Percentiles rank a stretch among this genome's conserved stretches.
Evolutionary conservation across 176 grass and related monocot species (phyloP).

Genomic region (Eleusine indica): DNA sequence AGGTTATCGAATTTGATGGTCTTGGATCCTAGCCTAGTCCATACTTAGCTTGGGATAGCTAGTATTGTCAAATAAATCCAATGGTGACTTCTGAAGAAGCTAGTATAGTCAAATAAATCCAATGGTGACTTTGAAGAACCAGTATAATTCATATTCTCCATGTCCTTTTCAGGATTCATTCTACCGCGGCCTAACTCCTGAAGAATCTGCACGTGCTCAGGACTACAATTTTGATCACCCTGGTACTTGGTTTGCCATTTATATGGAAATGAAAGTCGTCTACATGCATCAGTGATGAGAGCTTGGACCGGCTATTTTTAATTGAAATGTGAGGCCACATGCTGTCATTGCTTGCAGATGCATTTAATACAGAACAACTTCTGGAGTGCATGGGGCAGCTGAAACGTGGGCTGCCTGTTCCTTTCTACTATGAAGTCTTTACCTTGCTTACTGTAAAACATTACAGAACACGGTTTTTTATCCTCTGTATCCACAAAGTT

Average conservation of each 20-base stretch:
- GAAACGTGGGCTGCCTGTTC: constrained; percentile 71
- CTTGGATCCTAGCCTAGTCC: neutral
- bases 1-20: neutral
- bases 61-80: neutral
- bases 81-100: neutral
- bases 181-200: constrained; percentile 86
- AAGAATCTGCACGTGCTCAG: constrained; percentile 77
- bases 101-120: neutral
- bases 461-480: too few relatives aligned
- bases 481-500: too few relatives aligned
- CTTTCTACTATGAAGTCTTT: too few relatives aligned
- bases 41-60: neutral
- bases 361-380: constrained; percentile 97
- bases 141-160: constrained; percentile 1
- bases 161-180: constrained; percentile 79
- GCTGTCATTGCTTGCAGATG: constrained; percentile 60
- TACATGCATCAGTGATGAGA: constrained; percentile 16
- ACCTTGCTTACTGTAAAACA: too few relatives aligned
- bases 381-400: constrained; percentile 89
- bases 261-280: constrained; percentile 30
- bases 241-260: constrained; percentile 61
- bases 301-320: constrained; percentile 7
- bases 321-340: constrained; percentile 10
- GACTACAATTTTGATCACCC: constrained; percentile 99
- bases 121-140: neutral